Conservation (phyloP, 257 asterid genomes). For the Solanum pimpinellifolium region DNA sequence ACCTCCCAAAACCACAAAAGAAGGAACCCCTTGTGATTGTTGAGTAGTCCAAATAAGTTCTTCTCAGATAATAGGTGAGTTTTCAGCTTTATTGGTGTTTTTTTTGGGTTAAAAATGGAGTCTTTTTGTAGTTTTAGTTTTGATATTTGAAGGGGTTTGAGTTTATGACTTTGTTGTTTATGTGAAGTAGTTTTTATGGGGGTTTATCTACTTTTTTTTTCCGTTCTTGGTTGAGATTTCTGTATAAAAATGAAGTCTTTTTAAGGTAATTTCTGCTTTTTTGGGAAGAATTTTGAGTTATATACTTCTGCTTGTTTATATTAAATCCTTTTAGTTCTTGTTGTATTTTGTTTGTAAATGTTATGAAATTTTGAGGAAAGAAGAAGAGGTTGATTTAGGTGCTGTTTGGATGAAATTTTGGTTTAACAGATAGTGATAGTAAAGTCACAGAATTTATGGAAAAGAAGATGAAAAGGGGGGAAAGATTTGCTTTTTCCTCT, state of each 20-base stretch:
- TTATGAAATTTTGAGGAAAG: not conserved
- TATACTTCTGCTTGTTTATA: not conserved
- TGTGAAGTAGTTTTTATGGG: not conserved
- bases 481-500: not conserved
- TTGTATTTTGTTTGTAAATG: not conserved
- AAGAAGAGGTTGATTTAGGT: not conserved
- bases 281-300: not conserved
- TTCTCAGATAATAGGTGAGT: conserved; percentile 17
- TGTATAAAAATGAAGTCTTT: not conserved
- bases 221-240: not conserved
- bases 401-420: not conserved
- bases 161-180: not conserved
- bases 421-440: not conserved
- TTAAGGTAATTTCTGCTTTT: not conserved
- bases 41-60: not conserved
- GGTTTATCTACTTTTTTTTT: not conserved
- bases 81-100: not conserved
- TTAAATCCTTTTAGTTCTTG: not conserved
- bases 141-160: not conserved
- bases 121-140: not conserved
- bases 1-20: not conserved
- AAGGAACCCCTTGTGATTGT: conserved; percentile 20
- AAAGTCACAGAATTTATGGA: not conserved
- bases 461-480: not conserved
- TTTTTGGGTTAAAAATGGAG: not conserved